These are phyloP conservation scores for Trichosporon ovoides DNA, from an alignment of 1,284 basidiomycete genomes.

Conservation along the genomic window DNA sequence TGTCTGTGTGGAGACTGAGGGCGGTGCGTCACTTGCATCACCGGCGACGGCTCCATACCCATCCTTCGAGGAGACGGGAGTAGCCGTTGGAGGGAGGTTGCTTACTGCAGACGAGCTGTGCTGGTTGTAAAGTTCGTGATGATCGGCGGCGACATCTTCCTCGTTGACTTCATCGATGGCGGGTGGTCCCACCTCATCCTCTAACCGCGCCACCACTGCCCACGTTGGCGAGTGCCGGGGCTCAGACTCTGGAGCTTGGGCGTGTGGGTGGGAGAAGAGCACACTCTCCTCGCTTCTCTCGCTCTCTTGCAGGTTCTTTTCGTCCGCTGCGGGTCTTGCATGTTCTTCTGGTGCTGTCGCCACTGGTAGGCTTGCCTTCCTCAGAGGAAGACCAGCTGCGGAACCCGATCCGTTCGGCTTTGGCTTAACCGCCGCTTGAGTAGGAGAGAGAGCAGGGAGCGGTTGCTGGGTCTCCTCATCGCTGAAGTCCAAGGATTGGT, in stretches of 20 bases:
- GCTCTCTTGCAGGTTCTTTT: neutral
- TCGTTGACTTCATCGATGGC: neutral
- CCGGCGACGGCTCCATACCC: too few relatives aligned
- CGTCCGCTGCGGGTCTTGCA: neutral
- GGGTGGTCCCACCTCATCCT: neutral
- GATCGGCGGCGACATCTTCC: too few relatives aligned
- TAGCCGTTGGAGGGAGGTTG: too few relatives aligned
- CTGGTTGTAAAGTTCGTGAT: too few relatives aligned
- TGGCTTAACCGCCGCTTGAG: neutral
- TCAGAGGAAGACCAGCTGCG: neutral
- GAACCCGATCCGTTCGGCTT: neutral
- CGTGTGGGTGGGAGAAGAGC: neutral
- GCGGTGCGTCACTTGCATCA: neutral
- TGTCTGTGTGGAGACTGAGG: neutral
- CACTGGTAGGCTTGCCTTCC: too few relatives aligned
- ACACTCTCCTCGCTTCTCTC: neutral
- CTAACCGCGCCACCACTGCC: neutral
- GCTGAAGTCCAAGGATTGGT: neutral
- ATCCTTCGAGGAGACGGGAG: too few relatives aligned
- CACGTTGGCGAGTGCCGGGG: neutral
- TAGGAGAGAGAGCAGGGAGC: neutral
- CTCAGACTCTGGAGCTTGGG: neutral
- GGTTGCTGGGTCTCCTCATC: conserved; percentile 1
- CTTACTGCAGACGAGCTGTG: too few relatives aligned
- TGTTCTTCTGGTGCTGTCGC: neutral